These are phyloP conservation scores for Acephala macrosclerotiorum DNA, from an alignment of 2,329 filamentous ascomycete species.

Conservation along the genomic window DNA sequence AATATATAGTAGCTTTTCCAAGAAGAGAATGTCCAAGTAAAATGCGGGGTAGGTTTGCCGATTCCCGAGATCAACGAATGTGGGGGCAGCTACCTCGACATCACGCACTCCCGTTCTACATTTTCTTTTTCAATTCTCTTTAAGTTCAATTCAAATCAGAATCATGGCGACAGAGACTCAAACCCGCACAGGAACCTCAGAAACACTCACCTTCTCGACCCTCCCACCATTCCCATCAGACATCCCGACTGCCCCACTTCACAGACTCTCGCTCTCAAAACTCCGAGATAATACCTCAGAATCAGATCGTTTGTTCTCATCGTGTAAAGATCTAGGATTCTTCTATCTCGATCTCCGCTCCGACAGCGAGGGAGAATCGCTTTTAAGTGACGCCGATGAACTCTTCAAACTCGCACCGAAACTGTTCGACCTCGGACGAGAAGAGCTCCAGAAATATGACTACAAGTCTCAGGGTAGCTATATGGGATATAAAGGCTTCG, in stretches of 20 bases:
- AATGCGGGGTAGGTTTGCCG: no score
- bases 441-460: constrained; percentile 63
- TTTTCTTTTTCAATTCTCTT: neutral
- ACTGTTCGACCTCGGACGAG: constrained; percentile 49
- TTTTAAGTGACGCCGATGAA: constrained; percentile 32
- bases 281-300: constrained; percentile 25
- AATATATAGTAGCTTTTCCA: no score
- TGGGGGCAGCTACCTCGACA: neutral
- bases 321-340: constrained; percentile 38
- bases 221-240: constrained; percentile 33
- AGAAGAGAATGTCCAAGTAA: no score
- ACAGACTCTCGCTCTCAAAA: constrained; percentile 32
- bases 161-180: constrained; percentile 10
- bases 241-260: constrained; percentile 36
- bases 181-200: neutral
- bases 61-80: neutral
- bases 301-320: constrained; percentile 31
- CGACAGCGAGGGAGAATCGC: constrained; percentile 31
- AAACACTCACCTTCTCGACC: constrained; percentile 19
- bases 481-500: constrained; percentile 39
- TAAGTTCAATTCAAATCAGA: neutral
- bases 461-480: constrained; percentile 45
- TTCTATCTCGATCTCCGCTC: constrained; percentile 39
- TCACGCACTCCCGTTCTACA: neutral
- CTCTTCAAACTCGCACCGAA: constrained; percentile 34